Conservation (phyloP, 306 rosid genomes). For the Echinosophora koreensis region DNA sequence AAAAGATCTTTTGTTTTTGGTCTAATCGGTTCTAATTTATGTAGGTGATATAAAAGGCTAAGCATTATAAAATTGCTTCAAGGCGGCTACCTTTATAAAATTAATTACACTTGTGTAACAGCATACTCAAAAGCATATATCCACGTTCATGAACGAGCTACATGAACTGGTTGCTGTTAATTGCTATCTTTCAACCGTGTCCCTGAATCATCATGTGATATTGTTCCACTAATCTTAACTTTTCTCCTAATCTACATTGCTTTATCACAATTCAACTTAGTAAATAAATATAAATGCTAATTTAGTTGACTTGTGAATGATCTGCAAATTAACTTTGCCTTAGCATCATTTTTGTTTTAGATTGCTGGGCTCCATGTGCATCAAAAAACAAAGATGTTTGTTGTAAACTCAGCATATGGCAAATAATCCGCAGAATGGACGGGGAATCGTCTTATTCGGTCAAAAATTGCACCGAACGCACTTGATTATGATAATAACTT, state of each 20-base stretch:
- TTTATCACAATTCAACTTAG: neutral
- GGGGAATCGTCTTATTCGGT: neutral
- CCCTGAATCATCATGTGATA: slow-evolving; percentile 21
- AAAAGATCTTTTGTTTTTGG: neutral
- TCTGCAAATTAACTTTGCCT: neutral
- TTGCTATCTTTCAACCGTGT: neutral
- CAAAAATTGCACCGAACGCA: neutral
- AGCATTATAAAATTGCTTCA: neutral
- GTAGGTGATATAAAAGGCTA: neutral
- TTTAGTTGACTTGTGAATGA: neutral
- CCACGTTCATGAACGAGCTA: slow-evolving; percentile 20
- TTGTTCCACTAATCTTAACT: neutral
- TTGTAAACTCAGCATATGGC: neutral
- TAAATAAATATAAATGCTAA: neutral
- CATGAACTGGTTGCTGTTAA: neutral
- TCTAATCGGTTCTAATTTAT: neutral
- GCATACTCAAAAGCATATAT: neutral
- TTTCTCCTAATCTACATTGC: neutral
- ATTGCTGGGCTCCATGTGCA: neutral
- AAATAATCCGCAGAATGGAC: neutral
- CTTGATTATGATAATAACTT: neutral
- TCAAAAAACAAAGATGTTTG: neutral
- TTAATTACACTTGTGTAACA: neutral
- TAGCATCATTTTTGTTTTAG: neutral
- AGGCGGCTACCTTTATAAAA: neutral